Percentiles rank a stretch among this genome's conserved stretches.
These are phyloP conservation scores for Scutellaria minor DNA, from an alignment of 257 asterid species.

Conservation along the genomic window DNA sequence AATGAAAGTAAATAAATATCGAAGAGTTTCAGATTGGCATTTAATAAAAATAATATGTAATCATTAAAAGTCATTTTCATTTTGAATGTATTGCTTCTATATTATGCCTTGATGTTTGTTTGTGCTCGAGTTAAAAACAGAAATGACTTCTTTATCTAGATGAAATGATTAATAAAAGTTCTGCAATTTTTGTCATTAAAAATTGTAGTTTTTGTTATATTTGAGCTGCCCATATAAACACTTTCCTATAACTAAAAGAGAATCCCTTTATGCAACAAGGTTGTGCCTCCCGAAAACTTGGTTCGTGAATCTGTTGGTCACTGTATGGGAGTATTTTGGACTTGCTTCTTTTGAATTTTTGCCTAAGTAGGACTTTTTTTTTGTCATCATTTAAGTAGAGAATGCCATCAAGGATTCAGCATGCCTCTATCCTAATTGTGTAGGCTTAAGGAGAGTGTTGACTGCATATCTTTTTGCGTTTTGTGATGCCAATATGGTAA, in stretches of 20 bases:
- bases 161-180: not conserved
- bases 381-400: not conserved
- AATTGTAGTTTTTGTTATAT: slow-evolving; percentile 7
- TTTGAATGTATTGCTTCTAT: not conserved
- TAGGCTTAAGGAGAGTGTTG: slow-evolving; percentile 3
- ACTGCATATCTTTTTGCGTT: not conserved
- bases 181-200: not conserved
- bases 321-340: slow-evolving; percentile 5
- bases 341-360: not conserved
- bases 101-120: not conserved
- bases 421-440: slow-evolving; percentile 3
- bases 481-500: slow-evolving; percentile 17
- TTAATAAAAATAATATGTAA: not conserved
- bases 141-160: slow-evolving; percentile 1
- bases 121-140: not conserved
- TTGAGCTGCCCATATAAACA: not conserved
- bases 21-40: not conserved
- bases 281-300: not conserved
- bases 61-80: not conserved
- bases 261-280: not conserved
- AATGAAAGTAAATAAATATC: not conserved
- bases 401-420: not conserved
- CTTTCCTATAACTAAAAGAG: slow-evolving; percentile 4
- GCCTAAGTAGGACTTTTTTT: not conserved
- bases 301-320: slow-evolving; percentile 5